phyloP scores from a whole-genome alignment of 1,139 yeast genomes.

The Kodamaea plutei region DNA sequence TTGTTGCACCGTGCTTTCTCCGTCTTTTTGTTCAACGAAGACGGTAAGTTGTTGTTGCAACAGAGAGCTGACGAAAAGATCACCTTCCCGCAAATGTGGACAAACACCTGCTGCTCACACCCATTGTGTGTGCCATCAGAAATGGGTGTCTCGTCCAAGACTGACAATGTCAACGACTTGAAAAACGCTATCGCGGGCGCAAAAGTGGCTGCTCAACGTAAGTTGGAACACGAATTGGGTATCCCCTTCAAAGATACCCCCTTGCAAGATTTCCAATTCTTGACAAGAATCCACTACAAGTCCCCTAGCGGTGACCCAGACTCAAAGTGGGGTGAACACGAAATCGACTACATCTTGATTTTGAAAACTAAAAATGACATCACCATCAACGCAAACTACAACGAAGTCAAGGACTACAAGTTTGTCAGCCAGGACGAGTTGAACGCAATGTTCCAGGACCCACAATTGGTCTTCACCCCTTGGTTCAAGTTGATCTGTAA shows the following conservation, averaged over 20 bases:
- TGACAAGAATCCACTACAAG: slow-evolving; percentile 92
- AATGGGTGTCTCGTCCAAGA: slow-evolving; percentile 45
- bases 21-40: slow-evolving; percentile 80
- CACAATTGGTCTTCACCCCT: slow-evolving; percentile 73
- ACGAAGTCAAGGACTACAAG: slow-evolving; percentile 79
- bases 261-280: slow-evolving; percentile 63
- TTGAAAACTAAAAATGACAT: slow-evolving; percentile 58
- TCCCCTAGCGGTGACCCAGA: slow-evolving; percentile 66
- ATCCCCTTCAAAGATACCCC: slow-evolving; percentile 65
- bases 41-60: slow-evolving; percentile 76
- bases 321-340: slow-evolving; percentile 97
- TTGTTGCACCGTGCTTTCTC: slow-evolving; percentile 93
- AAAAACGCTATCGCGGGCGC: slow-evolving; percentile 66
- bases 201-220: slow-evolving; percentile 85
- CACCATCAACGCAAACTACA: slow-evolving; percentile 52
- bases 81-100: slow-evolving; percentile 96
- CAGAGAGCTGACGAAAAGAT: slow-evolving; percentile 95
- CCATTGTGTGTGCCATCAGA: slow-evolving; percentile 84
- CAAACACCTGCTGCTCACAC: slow-evolving; percentile 98
- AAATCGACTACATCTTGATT: slow-evolving; percentile 88
- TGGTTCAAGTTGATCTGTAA: slow-evolving; percentile 98
- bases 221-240: slow-evolving; percentile 89
- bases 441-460: slow-evolving; percentile 70
- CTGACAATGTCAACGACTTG: slow-evolving; percentile 35
- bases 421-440: slow-evolving; percentile 71